Base-by-base conservation (phyloP, 495 filamentous ascomycete species). In the Lineolata rhizophorae region DNA sequence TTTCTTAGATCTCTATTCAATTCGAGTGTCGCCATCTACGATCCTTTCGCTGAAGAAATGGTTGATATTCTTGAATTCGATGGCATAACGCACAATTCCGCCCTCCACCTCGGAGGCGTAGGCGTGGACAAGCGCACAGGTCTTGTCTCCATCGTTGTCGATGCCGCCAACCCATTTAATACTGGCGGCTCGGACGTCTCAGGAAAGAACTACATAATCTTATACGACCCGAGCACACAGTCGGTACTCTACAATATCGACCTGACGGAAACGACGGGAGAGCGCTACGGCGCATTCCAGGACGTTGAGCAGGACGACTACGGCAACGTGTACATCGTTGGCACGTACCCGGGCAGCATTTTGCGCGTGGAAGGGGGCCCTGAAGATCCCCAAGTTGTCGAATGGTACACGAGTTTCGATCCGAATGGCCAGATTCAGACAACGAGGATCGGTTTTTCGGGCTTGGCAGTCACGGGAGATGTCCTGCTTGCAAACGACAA, bases 21-120 rank as follows among this genome's bases (percentile, higher is more conserved):
- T n/a, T n/a, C n/a, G n/a, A n/a, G n/a, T n/a, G n/a, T 42, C 19
- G 39, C 35, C 12, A 38, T 42, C 30, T 38, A 42, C 27, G 39
- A 42, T 32, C 39, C 39, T 14, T 42, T 34, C 19, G 36, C 32
- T 12, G 2, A 20, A 18, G 13, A 17, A 5, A 32, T 39, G 16
- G n/a, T n/a, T n/a, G 27, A 35, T 10, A 39, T 19, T 22, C 18
- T 42, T 18, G 36, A 38, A 24, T 38, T 38, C 18, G 27, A 20
- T 11, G 28, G 28, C 35, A 42, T 42, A 8, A 8, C 6, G n/a
- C 39, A 42, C 27, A 42, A 42, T 24, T 32, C 39, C 0, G 6
- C 30, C 13, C 38, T 42, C 39, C 39, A 42, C 25, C 13, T 42
- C 6, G 39, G 39, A 31, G 39, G 30, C 31, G 39, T 42, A 5